These are phyloP conservation scores for Aspergillus funiculosus DNA, from an alignment of 495 filamentous ascomycete species.

Conservation along the genomic window DNA sequence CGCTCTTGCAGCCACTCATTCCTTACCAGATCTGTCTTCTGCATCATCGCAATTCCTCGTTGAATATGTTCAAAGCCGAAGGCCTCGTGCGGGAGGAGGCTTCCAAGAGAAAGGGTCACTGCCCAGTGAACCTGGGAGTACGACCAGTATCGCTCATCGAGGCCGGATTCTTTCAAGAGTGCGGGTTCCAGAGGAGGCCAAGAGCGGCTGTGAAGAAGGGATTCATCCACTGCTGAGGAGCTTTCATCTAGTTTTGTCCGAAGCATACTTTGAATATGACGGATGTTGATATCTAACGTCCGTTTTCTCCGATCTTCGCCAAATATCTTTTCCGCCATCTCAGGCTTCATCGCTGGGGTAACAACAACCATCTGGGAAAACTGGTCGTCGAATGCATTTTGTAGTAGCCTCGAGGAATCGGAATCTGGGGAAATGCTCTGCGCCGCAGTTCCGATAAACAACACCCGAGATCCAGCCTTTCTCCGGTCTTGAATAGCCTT, in stretches of 20 bases:
- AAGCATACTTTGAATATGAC: conserved; percentile 65
- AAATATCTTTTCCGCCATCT: conserved; percentile 34
- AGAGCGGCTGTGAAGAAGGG: conserved; percentile 27
- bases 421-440: conserved; percentile 25
- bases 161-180: conserved; percentile 36
- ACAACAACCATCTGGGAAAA: conserved; percentile 50
- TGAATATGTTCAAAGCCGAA: conserved; percentile 39
- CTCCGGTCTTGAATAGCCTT: conserved; percentile 65
- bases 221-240: conserved; percentile 30
- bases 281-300: conserved; percentile 58
- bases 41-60: conserved; percentile 35
- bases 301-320: conserved; percentile 42
- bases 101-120: conserved; percentile 55
- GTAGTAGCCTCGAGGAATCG: conserved; percentile 45
- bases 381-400: conserved; percentile 44
- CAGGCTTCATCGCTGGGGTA: conserved; percentile 34
- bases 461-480: conserved; percentile 59
- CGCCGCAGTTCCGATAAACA: conserved; percentile 68
- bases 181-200: conserved; percentile 36
- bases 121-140: conserved; percentile 58
- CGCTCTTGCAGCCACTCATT: conserved; percentile 37
- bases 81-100: conserved; percentile 35
- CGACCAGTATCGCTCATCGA: conserved; percentile 51
- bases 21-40: conserved; percentile 30
- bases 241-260: conserved; percentile 38